phyloP scores from a whole-genome alignment of 1,284 basidiomycete genomes.

The Cryptococcus sp. region DNA sequence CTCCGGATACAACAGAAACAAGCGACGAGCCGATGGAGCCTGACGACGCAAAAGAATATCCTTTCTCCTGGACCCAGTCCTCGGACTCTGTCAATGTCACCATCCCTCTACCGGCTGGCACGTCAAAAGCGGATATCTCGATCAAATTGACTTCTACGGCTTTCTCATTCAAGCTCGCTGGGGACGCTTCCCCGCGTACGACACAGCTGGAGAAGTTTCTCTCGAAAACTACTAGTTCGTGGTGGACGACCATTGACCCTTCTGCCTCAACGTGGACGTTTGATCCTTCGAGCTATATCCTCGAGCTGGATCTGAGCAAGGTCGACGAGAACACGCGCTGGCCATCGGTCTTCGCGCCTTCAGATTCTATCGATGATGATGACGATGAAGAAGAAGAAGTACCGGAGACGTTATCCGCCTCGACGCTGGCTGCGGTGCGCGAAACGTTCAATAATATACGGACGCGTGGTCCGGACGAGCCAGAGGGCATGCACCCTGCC shows the following conservation, averaged over 20 bases:
- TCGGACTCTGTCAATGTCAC: slow-evolving; percentile 76
- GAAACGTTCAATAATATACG: slow-evolving; percentile 56
- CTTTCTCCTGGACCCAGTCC: slow-evolving; percentile 91
- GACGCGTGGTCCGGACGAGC: slow-evolving; percentile 29
- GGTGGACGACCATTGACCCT: slow-evolving; percentile 75
- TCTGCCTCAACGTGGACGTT: slow-evolving; percentile 83
- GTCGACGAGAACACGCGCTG: slow-evolving; percentile 75
- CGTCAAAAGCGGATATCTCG: slow-evolving; percentile 64
- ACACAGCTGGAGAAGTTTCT: slow-evolving; percentile 62
- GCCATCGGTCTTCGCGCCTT: slow-evolving; percentile 71
- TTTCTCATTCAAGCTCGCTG: slow-evolving; percentile 61
- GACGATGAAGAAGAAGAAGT: slow-evolving; percentile 62
- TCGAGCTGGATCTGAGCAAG: slow-evolving; percentile 84
- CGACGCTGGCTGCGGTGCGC: slow-evolving; percentile 73
- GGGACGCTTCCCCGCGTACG: slow-evolving; percentile 59
- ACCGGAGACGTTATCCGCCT: slow-evolving; percentile 83
- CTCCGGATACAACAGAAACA: not conserved
- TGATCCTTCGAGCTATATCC: slow-evolving; percentile 68
- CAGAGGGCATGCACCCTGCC: slow-evolving; percentile 36
- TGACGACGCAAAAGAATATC: slow-evolving; percentile 54
- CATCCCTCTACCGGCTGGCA: slow-evolving; percentile 74
- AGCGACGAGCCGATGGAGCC: slow-evolving; percentile 9
- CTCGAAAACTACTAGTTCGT: slow-evolving; percentile 57
- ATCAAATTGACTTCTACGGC: slow-evolving; percentile 67
- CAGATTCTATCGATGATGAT: slow-evolving; percentile 42